Evolutionary conservation across 176 grass and related monocot genomes (phyloP).

Genomic region (Dendrocalamus sinicus): DNA sequence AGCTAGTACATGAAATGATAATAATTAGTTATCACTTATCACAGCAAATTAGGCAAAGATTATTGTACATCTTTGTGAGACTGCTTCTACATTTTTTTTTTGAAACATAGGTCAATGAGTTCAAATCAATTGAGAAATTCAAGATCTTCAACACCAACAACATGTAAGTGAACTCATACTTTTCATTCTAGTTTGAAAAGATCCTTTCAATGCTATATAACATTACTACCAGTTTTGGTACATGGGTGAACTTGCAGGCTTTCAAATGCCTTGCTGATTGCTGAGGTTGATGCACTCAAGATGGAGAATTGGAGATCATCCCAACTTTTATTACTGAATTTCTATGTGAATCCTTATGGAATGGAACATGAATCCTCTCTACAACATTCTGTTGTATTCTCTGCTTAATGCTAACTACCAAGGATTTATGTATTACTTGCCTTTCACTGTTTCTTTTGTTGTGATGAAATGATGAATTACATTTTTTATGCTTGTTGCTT

Average conservation of each 20-base stretch:
- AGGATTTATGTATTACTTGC: no score
- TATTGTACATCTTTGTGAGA: background rate
- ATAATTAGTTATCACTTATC: background rate
- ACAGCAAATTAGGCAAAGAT: background rate
- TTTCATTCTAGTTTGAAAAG: background rate
- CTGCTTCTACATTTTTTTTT: slow-evolving; percentile 3
- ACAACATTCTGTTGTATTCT: no score
- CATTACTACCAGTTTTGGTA: slow-evolving; percentile 22
- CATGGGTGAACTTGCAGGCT: slow-evolving; percentile 93
- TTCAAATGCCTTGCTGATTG: slow-evolving; percentile 80
- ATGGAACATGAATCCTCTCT: no score
- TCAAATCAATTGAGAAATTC: slow-evolving; percentile 99
- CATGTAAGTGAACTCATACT: slow-evolving; percentile 58
- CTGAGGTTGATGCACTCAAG: no score
- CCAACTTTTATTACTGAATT: no score
- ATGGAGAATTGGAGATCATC: no score
- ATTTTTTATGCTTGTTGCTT: no score
- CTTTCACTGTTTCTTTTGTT: no score
- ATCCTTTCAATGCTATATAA: slow-evolving; percentile 3
- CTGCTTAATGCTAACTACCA: no score
- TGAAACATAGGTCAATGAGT: slow-evolving; percentile 75
- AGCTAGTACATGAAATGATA: background rate
- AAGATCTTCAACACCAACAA: slow-evolving; percentile 99
- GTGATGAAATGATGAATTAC: no score
- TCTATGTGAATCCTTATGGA: no score